Percentiles rank a stretch among this genome's conserved stretches.
phyloP scores from a whole-genome alignment of 2,329 filamentous ascomycete genomes.

The Macrophomina pseudophaseolina region DNA sequence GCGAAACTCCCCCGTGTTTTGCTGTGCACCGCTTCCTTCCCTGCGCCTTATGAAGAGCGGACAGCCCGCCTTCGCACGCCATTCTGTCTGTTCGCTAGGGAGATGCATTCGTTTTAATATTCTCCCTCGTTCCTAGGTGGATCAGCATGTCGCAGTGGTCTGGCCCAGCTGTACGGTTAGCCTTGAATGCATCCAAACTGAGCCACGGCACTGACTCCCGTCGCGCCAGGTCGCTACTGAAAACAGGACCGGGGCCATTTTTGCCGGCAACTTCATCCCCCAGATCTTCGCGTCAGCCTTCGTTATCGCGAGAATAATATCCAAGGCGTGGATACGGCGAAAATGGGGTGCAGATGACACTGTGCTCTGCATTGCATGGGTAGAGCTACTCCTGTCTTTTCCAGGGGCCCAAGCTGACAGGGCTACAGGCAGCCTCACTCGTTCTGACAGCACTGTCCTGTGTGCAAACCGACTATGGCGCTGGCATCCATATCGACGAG shows the following conservation, averaged over 20 bases:
- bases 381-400: background rate
- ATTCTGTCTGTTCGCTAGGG: background rate
- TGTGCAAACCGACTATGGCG: conserved; percentile 1
- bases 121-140: background rate
- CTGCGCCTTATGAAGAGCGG: background rate
- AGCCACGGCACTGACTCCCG: background rate
- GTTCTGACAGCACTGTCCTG: conserved; percentile 6
- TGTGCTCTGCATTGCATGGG: conserved; percentile 9
- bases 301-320: conserved; percentile 10
- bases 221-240: background rate
- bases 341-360: conserved; percentile 7
- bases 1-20: background rate
- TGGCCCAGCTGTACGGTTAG: background rate
- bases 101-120: background rate
- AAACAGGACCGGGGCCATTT: background rate
- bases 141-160: background rate
- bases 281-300: background rate
- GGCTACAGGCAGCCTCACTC: background rate
- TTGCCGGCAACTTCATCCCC: conserved; percentile 12
- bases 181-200: background rate
- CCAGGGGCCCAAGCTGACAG: background rate
- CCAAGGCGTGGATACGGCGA: conserved; percentile 2
- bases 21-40: background rate
- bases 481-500: background rate
- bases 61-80: background rate